Conservation (phyloP, 2,329 filamentous ascomycete species). For the Endoconidiophora polonica region DNA sequence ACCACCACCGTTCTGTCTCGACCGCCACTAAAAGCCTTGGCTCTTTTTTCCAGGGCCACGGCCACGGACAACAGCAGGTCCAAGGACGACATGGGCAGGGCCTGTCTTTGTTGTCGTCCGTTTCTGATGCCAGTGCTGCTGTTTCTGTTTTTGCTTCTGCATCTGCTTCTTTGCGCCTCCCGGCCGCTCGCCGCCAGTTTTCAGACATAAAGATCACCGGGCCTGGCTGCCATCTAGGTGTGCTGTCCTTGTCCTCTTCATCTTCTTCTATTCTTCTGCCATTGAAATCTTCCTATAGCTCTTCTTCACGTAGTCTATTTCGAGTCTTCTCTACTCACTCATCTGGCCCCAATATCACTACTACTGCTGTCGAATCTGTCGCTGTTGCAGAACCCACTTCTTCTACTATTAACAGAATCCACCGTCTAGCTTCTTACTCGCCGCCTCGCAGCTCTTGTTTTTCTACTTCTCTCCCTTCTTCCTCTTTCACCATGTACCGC, state of each 20-base stretch:
- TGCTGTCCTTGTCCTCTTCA: not conserved
- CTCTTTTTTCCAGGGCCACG: slow-evolving; percentile 2
- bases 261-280: slow-evolving; percentile 1
- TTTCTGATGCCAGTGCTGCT: not conserved
- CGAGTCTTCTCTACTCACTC: not conserved
- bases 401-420: slow-evolving; percentile 12
- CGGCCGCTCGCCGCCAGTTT: slow-evolving; percentile 3
- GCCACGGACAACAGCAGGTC: slow-evolving; percentile 7
- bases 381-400: slow-evolving; percentile 3
- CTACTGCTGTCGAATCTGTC: not conserved
- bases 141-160: not conserved
- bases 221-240: slow-evolving; percentile 1
- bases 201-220: slow-evolving; percentile 13
- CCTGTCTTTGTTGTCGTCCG: not conserved
- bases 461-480: slow-evolving; percentile 8
- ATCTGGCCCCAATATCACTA: not conserved
- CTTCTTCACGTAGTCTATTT: slow-evolving; percentile 1
- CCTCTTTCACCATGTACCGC: slow-evolving; percentile 24
- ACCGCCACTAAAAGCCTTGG: no score
- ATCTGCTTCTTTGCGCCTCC: slow-evolving; percentile 5
- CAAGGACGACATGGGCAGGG: slow-evolving; percentile 11
- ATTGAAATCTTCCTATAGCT: slow-evolving; percentile 4
- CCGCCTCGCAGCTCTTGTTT: slow-evolving; percentile 8
- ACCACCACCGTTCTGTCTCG: no score
- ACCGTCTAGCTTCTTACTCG: slow-evolving; percentile 3